Base-by-base conservation (phyloP, 768 basidiomycete genomes). In the Nidularia sp. region DNA sequence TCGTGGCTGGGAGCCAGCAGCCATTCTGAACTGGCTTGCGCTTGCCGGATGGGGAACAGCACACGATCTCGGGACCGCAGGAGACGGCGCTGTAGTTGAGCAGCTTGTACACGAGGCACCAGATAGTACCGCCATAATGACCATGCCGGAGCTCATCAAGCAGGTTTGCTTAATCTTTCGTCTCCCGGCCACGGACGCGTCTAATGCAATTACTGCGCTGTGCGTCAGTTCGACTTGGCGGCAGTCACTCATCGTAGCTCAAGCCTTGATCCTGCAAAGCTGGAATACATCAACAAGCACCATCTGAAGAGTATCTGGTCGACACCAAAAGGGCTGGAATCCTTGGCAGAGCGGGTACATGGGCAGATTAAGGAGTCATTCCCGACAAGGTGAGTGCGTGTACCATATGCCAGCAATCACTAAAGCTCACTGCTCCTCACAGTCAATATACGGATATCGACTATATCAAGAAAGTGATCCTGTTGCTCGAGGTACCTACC, bases 21-120 rank as follows among this genome's bases (percentile, higher is more conserved):
- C 94, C 2, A 67, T 99, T 10, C 69, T 95, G 25, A 98, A 98
- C 61, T 98, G 95, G 86, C 79, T 98, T 6, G 92, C 92, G 4
- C 73, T 98, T 13, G 86, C 92, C n/a, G 95, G 97, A 1, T 98
- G 95, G 91, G 91, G 93, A 22, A 81, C 77, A 7, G 74, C 78
- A 6, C 75, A 75, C 42, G 67, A 72, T n/a, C 53, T 69, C 6
- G 57, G 54, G 15, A 55, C 69, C 51, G 55, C 48, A 47, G 52
- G 2, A 9, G 25, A 10, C n/a, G 12, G n/a, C 6, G 13, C 12
- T 25, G 12, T 22, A 10, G 9, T 13, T 10, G n/a, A 22, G 9
- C 9, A 45, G 3, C 44, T n/a, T 25, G 55, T 61, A 6, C 68
- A 73, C 33, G 70, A 72, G 34, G 79, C 80, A 1, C 86, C 86